Base-by-base conservation (phyloP, 2,329 filamentous ascomycete species). In the Lachnellula cervina region DNA sequence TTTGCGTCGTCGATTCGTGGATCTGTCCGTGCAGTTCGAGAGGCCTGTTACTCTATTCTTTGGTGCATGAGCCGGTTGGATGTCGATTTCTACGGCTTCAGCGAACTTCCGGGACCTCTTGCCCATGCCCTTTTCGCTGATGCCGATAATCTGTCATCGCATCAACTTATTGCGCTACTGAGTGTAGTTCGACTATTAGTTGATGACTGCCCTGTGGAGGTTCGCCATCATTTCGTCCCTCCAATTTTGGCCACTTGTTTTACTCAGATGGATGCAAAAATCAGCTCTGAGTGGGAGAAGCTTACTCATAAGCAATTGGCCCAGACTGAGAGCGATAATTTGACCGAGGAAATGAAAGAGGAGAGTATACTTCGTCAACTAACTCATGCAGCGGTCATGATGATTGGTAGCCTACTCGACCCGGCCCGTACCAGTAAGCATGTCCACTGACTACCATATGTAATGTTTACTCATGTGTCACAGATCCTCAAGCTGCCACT, bases 271-370 rank as follows among this genome's bases (percentile, higher is more conserved):
- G 90, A 97, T 68, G 77, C 79, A 42, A 97, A 97, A 73, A 89
- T 97, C 60, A 88, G 84, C 35, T 78, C 81, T 0, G 93, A 97
- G 70, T 99, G 94, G 94, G 83, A 87, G 59, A 83, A 83, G 62
- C 83, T 97, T 56, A 82, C 86, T 68, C 74, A 80, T 60, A 76
- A 83, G 60, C 80, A 88, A 63, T 76, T 75, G 19, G 75, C 84
- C 13, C 80, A 81, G 43, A 80, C 86, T 1, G 86, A 86, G 3
- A 86, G 86, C 19, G 90, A 92, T 54, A 89, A 89, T 57, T 75
- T 99, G 52, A 89, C 89, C 1, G 91, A 97, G 63, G 94, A 99
- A 74, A 99, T 99, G 94, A 96, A 97, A 73, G 87, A 90, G 6
- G 94, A 99, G 71, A 97, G 93, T 68, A 95, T 99, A 32, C 76